Percentiles rank a stretch among this genome's conserved stretches.
These are phyloP conservation scores for Pythium periplocum DNA, from an alignment of 352 stramenopile species.

Conservation along the genomic window DNA sequence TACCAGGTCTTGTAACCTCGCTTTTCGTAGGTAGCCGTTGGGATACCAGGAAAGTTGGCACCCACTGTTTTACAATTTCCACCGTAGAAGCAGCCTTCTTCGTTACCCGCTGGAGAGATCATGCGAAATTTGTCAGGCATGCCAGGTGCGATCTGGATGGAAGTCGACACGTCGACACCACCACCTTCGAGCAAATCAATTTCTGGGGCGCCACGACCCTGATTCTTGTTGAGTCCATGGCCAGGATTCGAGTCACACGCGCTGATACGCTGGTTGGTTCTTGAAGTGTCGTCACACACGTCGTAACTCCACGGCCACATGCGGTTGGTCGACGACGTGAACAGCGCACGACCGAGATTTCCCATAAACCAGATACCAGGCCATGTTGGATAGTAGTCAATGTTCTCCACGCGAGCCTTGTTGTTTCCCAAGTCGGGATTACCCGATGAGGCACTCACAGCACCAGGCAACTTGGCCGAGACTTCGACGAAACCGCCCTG, in stretches of 20 bases:
- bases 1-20: conserved; percentile 42
- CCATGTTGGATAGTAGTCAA: conserved; percentile 81
- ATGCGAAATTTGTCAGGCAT: conserved; percentile 54
- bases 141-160: conserved; percentile 82
- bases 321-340: conserved; percentile 87
- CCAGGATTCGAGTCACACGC: conserved; percentile 90
- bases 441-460: conserved; percentile 29
- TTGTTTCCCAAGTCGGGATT: conserved; percentile 53
- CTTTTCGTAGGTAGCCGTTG: conserved; percentile 29
- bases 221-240: conserved; percentile 82
- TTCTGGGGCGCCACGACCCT: conserved; percentile 88
- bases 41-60: conserved; percentile 45
- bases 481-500: conserved; percentile 93
- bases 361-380: conserved; percentile 94
- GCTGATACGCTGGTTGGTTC: conserved; percentile 37
- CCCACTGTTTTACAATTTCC: conserved; percentile 30
- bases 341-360: conserved; percentile 93
- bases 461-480: conserved; percentile 79
- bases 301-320: conserved; percentile 95
- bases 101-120: conserved; percentile 17
- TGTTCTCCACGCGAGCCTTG: conserved; percentile 24
- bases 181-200: conserved; percentile 93
- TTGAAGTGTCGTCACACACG: conserved; percentile 56
- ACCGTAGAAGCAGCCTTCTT: conserved; percentile 35
- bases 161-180: conserved; percentile 68